Evolutionary conservation across 2,329 filamentous ascomycete species (phyloP).

Genomic region (Pezizomycotina sp.): DNA sequence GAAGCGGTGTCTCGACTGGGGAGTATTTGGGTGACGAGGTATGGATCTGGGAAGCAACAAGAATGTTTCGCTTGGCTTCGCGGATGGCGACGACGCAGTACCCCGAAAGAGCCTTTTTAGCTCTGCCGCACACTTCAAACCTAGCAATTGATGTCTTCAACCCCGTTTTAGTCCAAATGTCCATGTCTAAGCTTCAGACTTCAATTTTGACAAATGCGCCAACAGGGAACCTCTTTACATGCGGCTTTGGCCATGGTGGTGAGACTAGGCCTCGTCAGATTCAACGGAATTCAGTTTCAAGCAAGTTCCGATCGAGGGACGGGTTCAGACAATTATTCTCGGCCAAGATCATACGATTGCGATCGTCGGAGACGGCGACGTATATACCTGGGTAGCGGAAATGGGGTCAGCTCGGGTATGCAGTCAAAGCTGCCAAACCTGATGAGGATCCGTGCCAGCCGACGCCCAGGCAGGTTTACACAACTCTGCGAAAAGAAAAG

Average conservation of each 20-base stretch:
- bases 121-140: conserved; percentile 80
- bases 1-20: conserved; percentile 27
- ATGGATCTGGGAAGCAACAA: conserved; percentile 95
- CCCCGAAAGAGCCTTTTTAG: conserved; percentile 60
- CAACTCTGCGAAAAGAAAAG: conserved; percentile 69
- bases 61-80: conserved; percentile 78
- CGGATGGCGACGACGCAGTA: conserved; percentile 90
- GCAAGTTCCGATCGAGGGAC: conserved; percentile 49
- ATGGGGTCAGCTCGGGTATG: conserved; percentile 72
- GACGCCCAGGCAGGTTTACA: conserved; percentile 75
- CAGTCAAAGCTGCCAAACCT: conserved; percentile 43
- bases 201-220: conserved; percentile 76
- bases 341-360: conserved; percentile 86
- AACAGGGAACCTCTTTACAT: conserved; percentile 79
- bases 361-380: conserved; percentile 67
- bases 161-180: conserved; percentile 65
- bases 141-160: conserved; percentile 58
- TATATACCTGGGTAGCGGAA: conserved; percentile 90
- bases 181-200: conserved; percentile 77
- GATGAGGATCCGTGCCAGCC: conserved; percentile 75
- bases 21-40: conserved; percentile 55
- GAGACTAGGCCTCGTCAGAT: conserved; percentile 81
- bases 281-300: conserved; percentile 66
- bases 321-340: conserved; percentile 59
- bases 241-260: conserved; percentile 79